Evolutionary conservation across 2,329 filamentous ascomycete species (phyloP).

Genomic region (Fusarium burgessii): DNA sequence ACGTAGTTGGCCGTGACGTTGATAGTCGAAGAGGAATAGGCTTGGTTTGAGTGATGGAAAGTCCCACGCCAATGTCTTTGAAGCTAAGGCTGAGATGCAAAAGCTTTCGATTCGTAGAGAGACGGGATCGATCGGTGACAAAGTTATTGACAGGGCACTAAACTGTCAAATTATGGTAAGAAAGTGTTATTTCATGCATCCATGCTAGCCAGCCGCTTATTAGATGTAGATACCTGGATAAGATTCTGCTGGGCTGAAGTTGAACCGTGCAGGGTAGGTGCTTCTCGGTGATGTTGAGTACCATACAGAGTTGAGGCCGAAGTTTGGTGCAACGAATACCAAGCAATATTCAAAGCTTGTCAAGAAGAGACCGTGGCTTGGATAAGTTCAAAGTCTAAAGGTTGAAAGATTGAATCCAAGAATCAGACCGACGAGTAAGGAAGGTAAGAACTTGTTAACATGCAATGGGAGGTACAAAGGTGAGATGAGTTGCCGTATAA

Average conservation of each 20-base stretch:
- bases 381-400: not conserved
- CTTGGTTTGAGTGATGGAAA: conserved; percentile 17
- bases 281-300: not conserved
- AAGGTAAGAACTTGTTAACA: conserved; percentile 4
- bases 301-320: not conserved
- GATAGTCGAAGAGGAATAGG: conserved; percentile 2
- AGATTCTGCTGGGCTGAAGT: not conserved
- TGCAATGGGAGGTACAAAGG: conserved; percentile 22
- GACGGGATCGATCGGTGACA: conserved; percentile 17
- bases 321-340: not conserved
- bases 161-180: not conserved
- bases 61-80: conserved; percentile 16
- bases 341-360: not conserved
- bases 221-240: not conserved
- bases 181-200: not conserved
- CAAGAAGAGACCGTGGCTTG: not conserved
- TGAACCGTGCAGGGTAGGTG: conserved; percentile 28
- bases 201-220: not conserved
- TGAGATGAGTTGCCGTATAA: conserved; percentile 46
- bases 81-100: conserved; percentile 15
- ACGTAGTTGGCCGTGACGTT: conserved; percentile 5
- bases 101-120: conserved; percentile 10
- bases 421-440: not conserved
- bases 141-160: not conserved
- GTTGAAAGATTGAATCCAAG: not conserved